phyloP scores from a whole-genome alignment of 1,284 basidiomycete genomes.

The Leccinum insolens region DNA sequence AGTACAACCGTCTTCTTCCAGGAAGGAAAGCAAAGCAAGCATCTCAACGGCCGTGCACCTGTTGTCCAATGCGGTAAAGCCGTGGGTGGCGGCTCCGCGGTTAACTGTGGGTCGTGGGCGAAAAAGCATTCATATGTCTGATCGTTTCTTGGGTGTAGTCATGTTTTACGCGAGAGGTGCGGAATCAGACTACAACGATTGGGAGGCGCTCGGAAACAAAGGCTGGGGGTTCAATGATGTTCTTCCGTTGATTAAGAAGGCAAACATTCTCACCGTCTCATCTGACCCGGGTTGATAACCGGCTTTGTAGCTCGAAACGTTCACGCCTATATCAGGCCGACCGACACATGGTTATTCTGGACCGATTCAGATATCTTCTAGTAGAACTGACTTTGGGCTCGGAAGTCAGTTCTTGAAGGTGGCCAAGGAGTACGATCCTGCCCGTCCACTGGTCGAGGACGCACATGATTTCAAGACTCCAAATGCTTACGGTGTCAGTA shows the following conservation, averaged over 20 bases:
- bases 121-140: neutral
- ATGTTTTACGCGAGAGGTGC: slow-evolving; percentile 55
- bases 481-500: slow-evolving; percentile 49
- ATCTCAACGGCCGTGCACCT: slow-evolving; percentile 46
- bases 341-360: slow-evolving; percentile 54
- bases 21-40: slow-evolving; percentile 41
- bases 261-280: slow-evolving; percentile 11
- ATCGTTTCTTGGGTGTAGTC: slow-evolving; percentile 36
- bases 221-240: slow-evolving; percentile 54
- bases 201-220: slow-evolving; percentile 51
- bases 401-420: slow-evolving; percentile 50
- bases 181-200: slow-evolving; percentile 61
- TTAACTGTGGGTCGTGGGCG: slow-evolving; percentile 48
- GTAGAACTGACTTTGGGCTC: slow-evolving; percentile 39
- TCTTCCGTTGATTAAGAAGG: slow-evolving; percentile 57
- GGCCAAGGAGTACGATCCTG: slow-evolving; percentile 46
- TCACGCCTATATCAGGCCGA: slow-evolving; percentile 37
- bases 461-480: slow-evolving; percentile 43
- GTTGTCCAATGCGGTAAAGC: slow-evolving; percentile 48
- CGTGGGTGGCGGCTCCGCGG: slow-evolving; percentile 60
- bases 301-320: slow-evolving; percentile 50
- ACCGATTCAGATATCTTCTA: slow-evolving; percentile 53
- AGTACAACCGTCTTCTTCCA: slow-evolving; percentile 47
- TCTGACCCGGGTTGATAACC: neutral
- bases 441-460: slow-evolving; percentile 43